Conservation (phyloP, 2,329 filamentous ascomycete species). For the Pleurostoma richardsiae region DNA sequence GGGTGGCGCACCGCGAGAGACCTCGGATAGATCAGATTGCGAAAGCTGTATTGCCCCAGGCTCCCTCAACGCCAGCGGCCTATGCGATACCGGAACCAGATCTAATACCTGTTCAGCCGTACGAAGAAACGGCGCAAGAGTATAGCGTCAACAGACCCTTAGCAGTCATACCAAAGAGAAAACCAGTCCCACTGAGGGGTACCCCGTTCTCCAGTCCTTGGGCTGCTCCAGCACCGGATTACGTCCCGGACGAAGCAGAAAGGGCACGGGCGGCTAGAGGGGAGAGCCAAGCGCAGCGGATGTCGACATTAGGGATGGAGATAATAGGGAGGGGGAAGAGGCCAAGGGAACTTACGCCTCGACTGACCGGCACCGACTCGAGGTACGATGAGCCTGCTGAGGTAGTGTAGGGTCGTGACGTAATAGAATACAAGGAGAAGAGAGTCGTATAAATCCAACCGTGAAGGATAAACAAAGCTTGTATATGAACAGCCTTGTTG, state of each 20-base stretch:
- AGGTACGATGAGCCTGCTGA: not conserved
- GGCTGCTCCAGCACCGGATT: constrained; percentile 10
- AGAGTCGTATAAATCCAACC: not conserved
- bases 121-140: too few relatives aligned
- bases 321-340: not conserved
- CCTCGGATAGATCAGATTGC: too few relatives aligned
- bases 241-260: constrained; percentile 14
- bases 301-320: constrained; percentile 2
- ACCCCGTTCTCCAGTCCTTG: constrained; percentile 5
- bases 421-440: not conserved
- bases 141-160: too few relatives aligned
- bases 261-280: constrained; percentile 12
- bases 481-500: not conserved
- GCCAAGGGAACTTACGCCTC: not conserved
- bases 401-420: not conserved
- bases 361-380: not conserved
- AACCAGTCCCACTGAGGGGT: constrained; percentile 1
- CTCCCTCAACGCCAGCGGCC: too few relatives aligned
- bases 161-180: constrained; percentile 3
- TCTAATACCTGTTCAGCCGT: too few relatives aligned
- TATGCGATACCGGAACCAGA: too few relatives aligned
- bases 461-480: not conserved
- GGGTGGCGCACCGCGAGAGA: too few relatives aligned
- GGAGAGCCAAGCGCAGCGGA: constrained; percentile 16
- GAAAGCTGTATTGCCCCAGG: too few relatives aligned